Percentiles rank a stretch among this genome's conserved stretches.
Conservation (phyloP, 495 filamentous ascomycete species). For the Cercophora samala region DNA sequence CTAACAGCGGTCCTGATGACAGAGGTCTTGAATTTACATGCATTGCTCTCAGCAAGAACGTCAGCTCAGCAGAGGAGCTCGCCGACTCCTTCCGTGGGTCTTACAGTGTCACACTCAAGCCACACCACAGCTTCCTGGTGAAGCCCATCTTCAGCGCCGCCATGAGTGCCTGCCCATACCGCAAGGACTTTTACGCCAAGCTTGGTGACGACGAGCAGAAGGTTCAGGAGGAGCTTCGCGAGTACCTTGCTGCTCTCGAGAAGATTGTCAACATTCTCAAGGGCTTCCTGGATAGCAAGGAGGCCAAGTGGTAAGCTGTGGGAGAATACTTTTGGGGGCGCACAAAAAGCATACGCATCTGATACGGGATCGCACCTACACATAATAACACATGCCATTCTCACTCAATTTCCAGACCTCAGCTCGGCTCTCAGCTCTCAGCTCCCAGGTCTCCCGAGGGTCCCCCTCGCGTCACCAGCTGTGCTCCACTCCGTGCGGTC, state of each 20-base stretch:
- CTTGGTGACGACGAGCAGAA: slow-evolving; percentile 64
- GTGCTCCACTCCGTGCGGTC: too few relatives aligned
- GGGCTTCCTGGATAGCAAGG: slow-evolving; percentile 63
- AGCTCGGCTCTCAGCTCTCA: too few relatives aligned
- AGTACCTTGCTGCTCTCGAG: slow-evolving; percentile 73
- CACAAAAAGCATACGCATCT: not conserved
- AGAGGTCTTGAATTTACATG: slow-evolving; percentile 92
- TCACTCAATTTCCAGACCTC: not conserved
- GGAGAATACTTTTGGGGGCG: not conserved
- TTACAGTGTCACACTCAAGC: slow-evolving; percentile 82
- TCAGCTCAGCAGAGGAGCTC: slow-evolving; percentile 67
- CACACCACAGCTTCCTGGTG: slow-evolving; percentile 79
- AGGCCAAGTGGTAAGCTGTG: slow-evolving; percentile 64
- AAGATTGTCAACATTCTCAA: slow-evolving; percentile 71
- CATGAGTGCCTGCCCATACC: slow-evolving; percentile 88
- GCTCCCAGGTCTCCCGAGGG: too few relatives aligned
- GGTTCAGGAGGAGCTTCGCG: slow-evolving; percentile 57
- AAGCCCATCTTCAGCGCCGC: slow-evolving; percentile 88
- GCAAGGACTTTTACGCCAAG: slow-evolving; percentile 85
- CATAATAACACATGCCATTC: not conserved
- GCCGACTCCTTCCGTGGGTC: slow-evolving; percentile 78
- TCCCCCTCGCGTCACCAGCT: too few relatives aligned
- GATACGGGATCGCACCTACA: not conserved
- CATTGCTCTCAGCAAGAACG: slow-evolving; percentile 74
- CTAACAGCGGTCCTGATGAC: slow-evolving; percentile 10